phyloP scores from a whole-genome alignment of 75 land plant species.

The Chamaecyparis obtusa region DNA sequence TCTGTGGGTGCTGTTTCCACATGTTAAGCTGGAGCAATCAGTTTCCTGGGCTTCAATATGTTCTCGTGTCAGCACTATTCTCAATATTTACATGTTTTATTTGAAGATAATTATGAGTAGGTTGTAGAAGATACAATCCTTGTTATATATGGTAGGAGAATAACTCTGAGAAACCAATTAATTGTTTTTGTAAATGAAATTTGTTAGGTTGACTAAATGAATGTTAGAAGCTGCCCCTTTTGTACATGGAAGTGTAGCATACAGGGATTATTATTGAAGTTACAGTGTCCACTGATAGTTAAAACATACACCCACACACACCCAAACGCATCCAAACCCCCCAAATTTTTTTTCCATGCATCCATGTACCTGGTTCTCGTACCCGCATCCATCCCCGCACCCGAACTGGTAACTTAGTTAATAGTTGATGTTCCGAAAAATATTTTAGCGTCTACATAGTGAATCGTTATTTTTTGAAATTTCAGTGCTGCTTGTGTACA shows the following conservation, averaged over 20 bases:
- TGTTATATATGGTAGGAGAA: background rate
- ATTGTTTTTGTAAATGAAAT: too few species aligned
- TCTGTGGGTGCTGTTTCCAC: background rate
- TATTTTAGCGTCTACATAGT: background rate
- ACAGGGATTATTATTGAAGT: background rate
- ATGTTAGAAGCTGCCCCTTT: background rate
- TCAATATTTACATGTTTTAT: background rate
- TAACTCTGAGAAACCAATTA: background rate
- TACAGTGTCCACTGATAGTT: too few species aligned
- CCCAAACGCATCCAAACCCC: too few species aligned
- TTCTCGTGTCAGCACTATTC: background rate
- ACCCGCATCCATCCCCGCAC: too few species aligned
- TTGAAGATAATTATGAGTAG: background rate
- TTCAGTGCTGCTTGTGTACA: background rate
- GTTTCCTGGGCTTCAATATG: background rate
- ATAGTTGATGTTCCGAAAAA: too few species aligned
- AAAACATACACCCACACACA: too few species aligned
- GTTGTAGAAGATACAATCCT: background rate
- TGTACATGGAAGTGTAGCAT: background rate
- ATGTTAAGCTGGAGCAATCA: background rate
- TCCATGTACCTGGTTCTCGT: too few species aligned
- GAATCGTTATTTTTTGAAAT: background rate
- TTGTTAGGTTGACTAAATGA: background rate
- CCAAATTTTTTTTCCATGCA: too few species aligned
- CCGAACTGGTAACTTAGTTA: too few species aligned